A percentile compares a stretch with the other conserved stretches of the same genome.
phyloP scores from a whole-genome alignment of 768 basidiomycete species.

The Mycena venus region DNA sequence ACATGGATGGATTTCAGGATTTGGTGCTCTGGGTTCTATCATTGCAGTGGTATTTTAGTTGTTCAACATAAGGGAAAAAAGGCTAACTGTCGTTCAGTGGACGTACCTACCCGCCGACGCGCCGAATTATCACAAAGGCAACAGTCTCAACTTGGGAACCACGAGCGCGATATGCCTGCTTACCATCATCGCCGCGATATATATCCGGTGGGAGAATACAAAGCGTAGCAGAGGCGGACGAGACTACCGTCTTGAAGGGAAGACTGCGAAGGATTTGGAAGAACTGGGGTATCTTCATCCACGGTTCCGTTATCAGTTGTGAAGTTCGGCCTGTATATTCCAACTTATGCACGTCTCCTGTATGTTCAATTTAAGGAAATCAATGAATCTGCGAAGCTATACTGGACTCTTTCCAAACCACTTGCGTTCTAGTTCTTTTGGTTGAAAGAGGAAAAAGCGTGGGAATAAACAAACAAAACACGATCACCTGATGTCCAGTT shows the following conservation, averaged over 20 bases:
- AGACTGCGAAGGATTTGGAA: constrained; percentile 51
- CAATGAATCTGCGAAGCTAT: no score
- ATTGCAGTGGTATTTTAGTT: constrained; percentile 52
- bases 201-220: constrained; percentile 57
- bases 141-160: constrained; percentile 58
- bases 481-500: background rate
- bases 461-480: background rate
- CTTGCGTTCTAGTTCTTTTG: no score
- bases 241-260: constrained; percentile 55
- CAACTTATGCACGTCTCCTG: background rate
- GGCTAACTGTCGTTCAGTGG: constrained; percentile 43
- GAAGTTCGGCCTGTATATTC: background rate
- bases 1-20: constrained; percentile 32
- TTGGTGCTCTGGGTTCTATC: constrained; percentile 60
- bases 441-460: background rate
- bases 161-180: constrained; percentile 48
- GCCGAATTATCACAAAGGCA: constrained; percentile 62
- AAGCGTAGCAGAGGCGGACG: constrained; percentile 59
- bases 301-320: constrained; percentile 55
- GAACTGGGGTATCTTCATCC: constrained; percentile 62
- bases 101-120: constrained; percentile 61
- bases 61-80: background rate
- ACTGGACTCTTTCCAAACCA: no score
- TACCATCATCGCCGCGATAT: constrained; percentile 46
- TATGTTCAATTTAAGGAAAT: no score